These are phyloP conservation scores for Phragmites australis DNA, from an alignment of 176 grass and related monocot species.

Conservation along the genomic window DNA sequence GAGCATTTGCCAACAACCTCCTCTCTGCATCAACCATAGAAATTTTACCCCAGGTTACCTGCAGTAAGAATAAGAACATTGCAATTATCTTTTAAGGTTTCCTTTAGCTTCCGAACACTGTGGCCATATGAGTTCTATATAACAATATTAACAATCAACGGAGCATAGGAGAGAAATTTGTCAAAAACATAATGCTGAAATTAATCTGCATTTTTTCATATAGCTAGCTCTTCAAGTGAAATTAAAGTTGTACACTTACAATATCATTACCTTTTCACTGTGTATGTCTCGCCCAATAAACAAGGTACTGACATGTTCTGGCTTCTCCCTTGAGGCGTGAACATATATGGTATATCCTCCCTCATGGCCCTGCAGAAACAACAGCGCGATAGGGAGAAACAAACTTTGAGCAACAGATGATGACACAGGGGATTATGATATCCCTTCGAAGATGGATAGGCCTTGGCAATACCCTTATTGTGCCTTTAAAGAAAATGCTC, in stretches of 20 bases:
- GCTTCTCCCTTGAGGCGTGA: conserved; percentile 83
- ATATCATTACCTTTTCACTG: conserved; percentile 72
- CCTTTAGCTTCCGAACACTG: not conserved
- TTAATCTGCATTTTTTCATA: conserved; percentile 11
- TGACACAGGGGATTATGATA: not conserved
- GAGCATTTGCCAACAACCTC: conserved; percentile 85
- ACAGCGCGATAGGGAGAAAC: conserved; percentile 1
- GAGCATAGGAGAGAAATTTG: not conserved
- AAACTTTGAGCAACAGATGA: conserved; percentile 17
- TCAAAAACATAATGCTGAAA: conserved; percentile 16
- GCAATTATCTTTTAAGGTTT: not conserved
- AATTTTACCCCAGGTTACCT: conserved; percentile 95
- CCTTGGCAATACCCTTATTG: not conserved
- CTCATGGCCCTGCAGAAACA: conserved; percentile 68
- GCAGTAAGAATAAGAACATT: not conserved
- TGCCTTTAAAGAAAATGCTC: not conserved
- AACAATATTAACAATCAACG: not conserved
- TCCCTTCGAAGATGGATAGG: not conserved
- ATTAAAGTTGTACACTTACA: not conserved
- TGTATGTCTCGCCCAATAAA: conserved; percentile 82
- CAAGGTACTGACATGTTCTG: conserved; percentile 73
- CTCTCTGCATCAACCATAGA: conserved; percentile 99
- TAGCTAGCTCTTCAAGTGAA: not conserved
- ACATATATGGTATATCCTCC: conserved; percentile 89
- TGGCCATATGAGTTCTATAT: not conserved